phyloP scores from a whole-genome alignment of 352 stramenopile species.

The Globisporangium spinosum region DNA sequence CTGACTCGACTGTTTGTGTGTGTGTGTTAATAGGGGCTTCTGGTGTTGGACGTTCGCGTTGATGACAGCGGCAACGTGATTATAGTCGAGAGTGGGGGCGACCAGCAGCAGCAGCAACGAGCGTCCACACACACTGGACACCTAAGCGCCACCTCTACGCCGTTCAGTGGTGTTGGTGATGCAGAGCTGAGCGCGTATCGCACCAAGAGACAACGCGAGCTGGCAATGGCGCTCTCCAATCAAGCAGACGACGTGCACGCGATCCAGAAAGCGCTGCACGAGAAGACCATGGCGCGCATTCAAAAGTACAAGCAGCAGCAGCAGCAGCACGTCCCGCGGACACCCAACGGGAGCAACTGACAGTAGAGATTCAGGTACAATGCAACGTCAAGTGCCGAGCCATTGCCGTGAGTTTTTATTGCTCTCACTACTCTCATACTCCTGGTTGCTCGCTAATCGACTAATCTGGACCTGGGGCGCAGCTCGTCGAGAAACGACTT shows the following conservation, averaged over 20 bases:
- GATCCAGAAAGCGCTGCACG: slow-evolving; percentile 49
- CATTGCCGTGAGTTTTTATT: not conserved
- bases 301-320: slow-evolving; percentile 31
- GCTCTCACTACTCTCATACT: not conserved
- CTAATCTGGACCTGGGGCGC: slow-evolving; percentile 5
- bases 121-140: not conserved
- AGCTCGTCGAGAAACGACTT: slow-evolving; percentile 20
- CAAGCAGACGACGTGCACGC: slow-evolving; percentile 42
- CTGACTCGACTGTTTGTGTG: not conserved
- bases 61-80: slow-evolving; percentile 40
- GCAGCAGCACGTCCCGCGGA: slow-evolving; percentile 3
- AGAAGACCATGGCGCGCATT: slow-evolving; percentile 54
- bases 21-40: slow-evolving; percentile 26
- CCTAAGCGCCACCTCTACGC: not conserved
- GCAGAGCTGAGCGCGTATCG: slow-evolving; percentile 36
- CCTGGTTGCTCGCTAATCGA: not conserved
- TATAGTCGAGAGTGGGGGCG: slow-evolving; percentile 15
- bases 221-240: slow-evolving; percentile 36
- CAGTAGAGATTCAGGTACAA: not conserved
- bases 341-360: not conserved
- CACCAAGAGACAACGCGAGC: slow-evolving; percentile 35
- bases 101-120: slow-evolving; percentile 7
- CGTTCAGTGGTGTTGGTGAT: slow-evolving; percentile 4
- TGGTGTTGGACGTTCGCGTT: slow-evolving; percentile 35
- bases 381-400: not conserved